These are phyloP conservation scores for Aspergillus brunneoviolaceus DNA, from an alignment of 2,329 filamentous ascomycete species.

Conservation along the genomic window DNA sequence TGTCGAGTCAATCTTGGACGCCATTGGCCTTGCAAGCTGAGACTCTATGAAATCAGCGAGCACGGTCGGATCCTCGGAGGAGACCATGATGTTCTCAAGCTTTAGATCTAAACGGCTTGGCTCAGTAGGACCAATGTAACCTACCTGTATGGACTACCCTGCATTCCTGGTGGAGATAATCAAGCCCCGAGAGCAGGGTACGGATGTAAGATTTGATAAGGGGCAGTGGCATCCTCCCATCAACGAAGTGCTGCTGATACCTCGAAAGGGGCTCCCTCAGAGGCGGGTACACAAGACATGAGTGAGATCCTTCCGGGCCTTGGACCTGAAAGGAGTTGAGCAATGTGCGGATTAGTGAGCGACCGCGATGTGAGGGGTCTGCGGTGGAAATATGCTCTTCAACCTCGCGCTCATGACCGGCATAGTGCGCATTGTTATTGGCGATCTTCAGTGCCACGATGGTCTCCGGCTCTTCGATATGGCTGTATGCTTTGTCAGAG, in stretches of 20 bases:
- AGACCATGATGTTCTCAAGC: conserved; percentile 46
- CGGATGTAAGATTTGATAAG: conserved; percentile 39
- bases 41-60: conserved; percentile 35
- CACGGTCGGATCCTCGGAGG: conserved; percentile 30
- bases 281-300: conserved; percentile 41
- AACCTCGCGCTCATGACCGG: conserved; percentile 33
- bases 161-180: conserved; percentile 46
- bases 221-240: conserved; percentile 32
- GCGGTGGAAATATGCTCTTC: conserved; percentile 33
- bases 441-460: conserved; percentile 31
- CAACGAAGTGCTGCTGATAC: conserved; percentile 33
- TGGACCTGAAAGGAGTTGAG: conserved; percentile 37
- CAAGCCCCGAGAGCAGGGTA: conserved; percentile 41
- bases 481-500: conserved; percentile 27
- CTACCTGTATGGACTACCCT: conserved; percentile 45
- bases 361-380: conserved; percentile 36
- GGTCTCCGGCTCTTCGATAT: conserved; percentile 26
- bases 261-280: conserved; percentile 41
- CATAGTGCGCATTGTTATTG: conserved; percentile 25
- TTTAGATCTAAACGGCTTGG: conserved; percentile 40
- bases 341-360: conserved; percentile 34
- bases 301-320: conserved; percentile 31
- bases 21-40: conserved; percentile 32
- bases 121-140: conserved; percentile 19
- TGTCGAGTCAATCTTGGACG: conserved; percentile 34